These are phyloP conservation scores for Thermothielavioides terrestris DNA, from an alignment of 495 filamentous ascomycete genomes.

Conservation along the genomic window DNA sequence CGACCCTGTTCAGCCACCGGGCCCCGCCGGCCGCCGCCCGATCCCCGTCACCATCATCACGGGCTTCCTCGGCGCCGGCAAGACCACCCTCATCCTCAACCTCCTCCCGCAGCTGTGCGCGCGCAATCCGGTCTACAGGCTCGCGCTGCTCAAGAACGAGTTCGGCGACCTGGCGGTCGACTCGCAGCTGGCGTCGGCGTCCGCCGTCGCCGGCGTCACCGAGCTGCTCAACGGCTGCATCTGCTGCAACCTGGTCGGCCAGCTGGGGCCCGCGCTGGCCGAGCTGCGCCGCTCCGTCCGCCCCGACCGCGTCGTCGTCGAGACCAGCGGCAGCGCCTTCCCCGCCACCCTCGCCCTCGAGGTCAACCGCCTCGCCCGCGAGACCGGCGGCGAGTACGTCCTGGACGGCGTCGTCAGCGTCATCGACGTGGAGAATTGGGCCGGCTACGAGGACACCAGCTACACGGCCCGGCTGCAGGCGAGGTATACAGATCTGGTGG, in stretches of 20 bases:
- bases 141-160: slow-evolving; percentile 97
- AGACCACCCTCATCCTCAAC: slow-evolving; percentile 86
- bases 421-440: slow-evolving; percentile 96
- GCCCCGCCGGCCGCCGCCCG: too few species aligned
- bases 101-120: slow-evolving; percentile 75
- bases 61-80: slow-evolving; percentile 89
- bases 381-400: slow-evolving; percentile 54
- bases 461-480: slow-evolving; percentile 84
- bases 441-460: slow-evolving; percentile 84
- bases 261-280: slow-evolving; percentile 68
- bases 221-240: slow-evolving; percentile 96
- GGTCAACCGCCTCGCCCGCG: slow-evolving; percentile 68
- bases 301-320: slow-evolving; percentile 85
- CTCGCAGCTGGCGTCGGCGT: slow-evolving; percentile 73
- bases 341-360: slow-evolving; percentile 88
- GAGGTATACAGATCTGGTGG: slow-evolving; percentile 81
- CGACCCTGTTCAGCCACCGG: not conserved
- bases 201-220: slow-evolving; percentile 77
- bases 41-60: slow-evolving; percentile 92
- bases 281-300: slow-evolving; percentile 50
- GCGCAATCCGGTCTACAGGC: slow-evolving; percentile 56
- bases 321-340: slow-evolving; percentile 83
- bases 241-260: slow-evolving; percentile 95
- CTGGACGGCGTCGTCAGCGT: slow-evolving; percentile 89
- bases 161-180: slow-evolving; percentile 93